A percentile compares a stretch with the other conserved stretches of the same genome.
Conservation (phyloP, 148 eudicot species). For the Salicornia ramosissima region DNA sequence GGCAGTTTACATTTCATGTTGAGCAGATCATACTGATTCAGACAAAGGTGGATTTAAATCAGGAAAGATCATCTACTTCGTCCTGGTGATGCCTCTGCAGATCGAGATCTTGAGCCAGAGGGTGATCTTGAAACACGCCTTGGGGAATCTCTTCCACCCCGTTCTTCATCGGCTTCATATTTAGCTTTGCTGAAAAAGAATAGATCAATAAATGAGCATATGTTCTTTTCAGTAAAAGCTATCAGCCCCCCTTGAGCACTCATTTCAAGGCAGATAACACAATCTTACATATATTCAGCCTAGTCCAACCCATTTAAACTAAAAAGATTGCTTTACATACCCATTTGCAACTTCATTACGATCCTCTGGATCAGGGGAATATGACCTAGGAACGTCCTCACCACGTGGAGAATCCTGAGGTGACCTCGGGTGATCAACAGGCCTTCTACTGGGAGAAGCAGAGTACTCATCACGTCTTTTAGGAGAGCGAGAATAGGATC, state of each 20-base stretch:
- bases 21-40: background rate
- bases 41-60: constrained; percentile 20
- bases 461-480: constrained; percentile 45
- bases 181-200: constrained; percentile 36
- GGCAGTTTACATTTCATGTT: background rate
- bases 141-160: constrained; percentile 36
- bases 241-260: too few species aligned
- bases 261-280: too few species aligned
- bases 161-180: constrained; percentile 34
- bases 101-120: constrained; percentile 62
- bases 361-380: constrained; percentile 40
- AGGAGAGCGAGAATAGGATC: constrained; percentile 59
- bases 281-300: too few species aligned
- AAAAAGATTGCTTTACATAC: constrained; percentile 23
- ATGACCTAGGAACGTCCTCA: constrained; percentile 39
- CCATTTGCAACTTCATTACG: constrained; percentile 34
- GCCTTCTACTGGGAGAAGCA: constrained; percentile 50
- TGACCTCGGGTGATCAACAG: constrained; percentile 41
- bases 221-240: too few species aligned
- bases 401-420: constrained; percentile 38
- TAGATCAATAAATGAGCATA: background rate
- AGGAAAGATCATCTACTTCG: constrained; percentile 26
- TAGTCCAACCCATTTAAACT: too few species aligned
- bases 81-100: constrained; percentile 50
- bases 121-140: constrained; percentile 56